These are phyloP conservation scores for Rhizopogon vinicolor DNA, from an alignment of 768 basidiomycete genomes.

Conservation along the genomic window DNA sequence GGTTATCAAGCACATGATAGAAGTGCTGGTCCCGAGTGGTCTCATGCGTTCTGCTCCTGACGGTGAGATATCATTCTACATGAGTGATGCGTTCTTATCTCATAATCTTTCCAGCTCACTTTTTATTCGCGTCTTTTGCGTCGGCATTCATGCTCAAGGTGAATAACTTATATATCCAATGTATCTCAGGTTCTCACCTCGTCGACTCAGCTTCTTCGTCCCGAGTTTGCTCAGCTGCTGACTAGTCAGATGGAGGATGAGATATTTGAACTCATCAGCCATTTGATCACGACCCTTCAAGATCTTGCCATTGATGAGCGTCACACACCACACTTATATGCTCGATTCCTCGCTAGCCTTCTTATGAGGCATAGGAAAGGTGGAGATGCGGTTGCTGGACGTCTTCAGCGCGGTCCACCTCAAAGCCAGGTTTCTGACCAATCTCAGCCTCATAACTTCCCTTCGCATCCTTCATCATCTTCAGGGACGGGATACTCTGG, in stretches of 20 bases:
- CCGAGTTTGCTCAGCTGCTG: slow-evolving; percentile 65
- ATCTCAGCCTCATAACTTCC: slow-evolving; percentile 9
- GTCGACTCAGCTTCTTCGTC: slow-evolving; percentile 54
- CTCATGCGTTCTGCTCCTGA: slow-evolving; percentile 80
- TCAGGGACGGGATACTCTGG: slow-evolving; percentile 18
- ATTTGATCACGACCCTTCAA: slow-evolving; percentile 66
- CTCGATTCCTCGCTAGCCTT: slow-evolving; percentile 73
- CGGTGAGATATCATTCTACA: slow-evolving; percentile 36
- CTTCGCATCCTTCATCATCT: slow-evolving; percentile 24
- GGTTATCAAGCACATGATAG: slow-evolving; percentile 62
- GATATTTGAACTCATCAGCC: slow-evolving; percentile 68
- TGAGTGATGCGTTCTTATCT: not conserved
- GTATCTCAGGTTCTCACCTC: not conserved
- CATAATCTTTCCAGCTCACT: slow-evolving; percentile 46
- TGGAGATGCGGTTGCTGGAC: slow-evolving; percentile 49
- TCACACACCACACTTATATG: slow-evolving; percentile 77
- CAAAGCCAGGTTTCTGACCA: slow-evolving; percentile 27
- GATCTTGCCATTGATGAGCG: slow-evolving; percentile 78
- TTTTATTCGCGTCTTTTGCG: slow-evolving; percentile 76
- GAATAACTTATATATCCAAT: slow-evolving; percentile 6
- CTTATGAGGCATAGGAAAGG: slow-evolving; percentile 67
- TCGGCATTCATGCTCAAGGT: slow-evolving; percentile 83
- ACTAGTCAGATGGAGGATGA: slow-evolving; percentile 56
- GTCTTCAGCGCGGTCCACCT: slow-evolving; percentile 47
- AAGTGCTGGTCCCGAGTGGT: slow-evolving; percentile 61